phyloP scores from a whole-genome alignment of 2,329 filamentous ascomycete species.

The Polychaeton citri region DNA sequence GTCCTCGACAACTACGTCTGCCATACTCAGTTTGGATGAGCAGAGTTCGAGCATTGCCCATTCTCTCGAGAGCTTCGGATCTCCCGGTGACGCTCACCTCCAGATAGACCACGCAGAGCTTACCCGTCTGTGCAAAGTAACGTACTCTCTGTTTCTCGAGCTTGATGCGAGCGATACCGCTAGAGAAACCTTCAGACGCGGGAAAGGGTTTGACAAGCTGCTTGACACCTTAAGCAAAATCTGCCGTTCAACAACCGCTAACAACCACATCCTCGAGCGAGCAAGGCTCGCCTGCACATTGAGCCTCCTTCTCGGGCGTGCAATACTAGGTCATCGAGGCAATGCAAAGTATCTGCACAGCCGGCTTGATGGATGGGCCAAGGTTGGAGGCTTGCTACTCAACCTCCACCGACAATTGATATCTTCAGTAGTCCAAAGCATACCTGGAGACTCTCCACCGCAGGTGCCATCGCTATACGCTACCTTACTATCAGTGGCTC shows the following conservation, averaged over 20 bases:
- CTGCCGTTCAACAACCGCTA: neutral
- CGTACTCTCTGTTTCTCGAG: neutral
- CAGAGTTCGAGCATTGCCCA: neutral
- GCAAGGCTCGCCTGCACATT: neutral
- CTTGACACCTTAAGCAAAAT: constrained; percentile 9
- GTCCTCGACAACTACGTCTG: neutral
- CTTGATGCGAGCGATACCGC: neutral
- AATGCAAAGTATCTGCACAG: constrained; percentile 80
- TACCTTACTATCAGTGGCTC: neutral
- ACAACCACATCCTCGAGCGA: neutral
- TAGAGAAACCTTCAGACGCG: constrained; percentile 19
- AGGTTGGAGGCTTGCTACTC: constrained; percentile 12
- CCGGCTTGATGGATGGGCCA: constrained; percentile 63
- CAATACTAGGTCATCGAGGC: constrained; percentile 62
- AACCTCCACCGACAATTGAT: neutral
- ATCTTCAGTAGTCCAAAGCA: neutral
- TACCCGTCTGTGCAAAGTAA: neutral
- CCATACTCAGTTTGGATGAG: neutral
- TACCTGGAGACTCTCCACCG: too few relatives aligned
- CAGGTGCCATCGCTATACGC: too few relatives aligned
- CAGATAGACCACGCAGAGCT: neutral
- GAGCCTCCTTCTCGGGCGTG: neutral
- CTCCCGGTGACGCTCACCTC: neutral
- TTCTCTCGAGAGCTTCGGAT: neutral
- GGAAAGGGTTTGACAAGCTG: constrained; percentile 15